Evolutionary conservation across 2,329 filamentous ascomycete genomes (phyloP), one percentile per base, ranked within the genome.

Genomic region (Alternaria sp.): DNA sequence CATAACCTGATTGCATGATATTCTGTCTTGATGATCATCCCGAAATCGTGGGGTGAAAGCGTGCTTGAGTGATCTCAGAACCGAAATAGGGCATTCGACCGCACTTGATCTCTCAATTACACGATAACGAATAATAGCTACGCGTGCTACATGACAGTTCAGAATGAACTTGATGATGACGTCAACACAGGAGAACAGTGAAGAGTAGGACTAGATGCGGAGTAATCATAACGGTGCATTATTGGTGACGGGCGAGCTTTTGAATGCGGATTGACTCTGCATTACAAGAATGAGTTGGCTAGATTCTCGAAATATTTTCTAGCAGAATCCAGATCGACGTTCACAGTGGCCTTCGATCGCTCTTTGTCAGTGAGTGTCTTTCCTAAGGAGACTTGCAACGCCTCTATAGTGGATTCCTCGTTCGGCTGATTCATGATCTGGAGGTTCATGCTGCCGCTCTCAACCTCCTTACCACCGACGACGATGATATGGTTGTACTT

Each of bases 401-500:
- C 48, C 3, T 71, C 60, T 3, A 67, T n/a, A 6, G 69, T 66
- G 3, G 63, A 62, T 27, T 74, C 72, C 55, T 69, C 62, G 20
- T 72, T 68, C 14, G 80, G 81, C 67, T 81, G 80, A 59, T 81
- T 78, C 48, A 81, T 63, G 3, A 76, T 50, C 55, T 75, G 67
- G 54, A 79, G 28, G 30, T 60, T 72, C 63, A 78, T 54, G 14
- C 58, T 65, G 6, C 64, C 65, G n/a, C 43, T 66, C 12, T 73
- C 60, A 2, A 72, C 71, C 54, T 80, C 77, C 5, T 64, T 67
- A 2, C 60, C 55, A 3, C 93, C 93, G 11, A 95, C 82, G 2
- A 93, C 88, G 32, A 92, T 84, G 54, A 95, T 87, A 57, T 92
- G 82, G 54, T 90, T 88, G 75, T 94, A 95, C 41, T 89, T 89